Conservation (phyloP, 352 stramenopile species). For the Globisporangium orthogonon region DNA sequence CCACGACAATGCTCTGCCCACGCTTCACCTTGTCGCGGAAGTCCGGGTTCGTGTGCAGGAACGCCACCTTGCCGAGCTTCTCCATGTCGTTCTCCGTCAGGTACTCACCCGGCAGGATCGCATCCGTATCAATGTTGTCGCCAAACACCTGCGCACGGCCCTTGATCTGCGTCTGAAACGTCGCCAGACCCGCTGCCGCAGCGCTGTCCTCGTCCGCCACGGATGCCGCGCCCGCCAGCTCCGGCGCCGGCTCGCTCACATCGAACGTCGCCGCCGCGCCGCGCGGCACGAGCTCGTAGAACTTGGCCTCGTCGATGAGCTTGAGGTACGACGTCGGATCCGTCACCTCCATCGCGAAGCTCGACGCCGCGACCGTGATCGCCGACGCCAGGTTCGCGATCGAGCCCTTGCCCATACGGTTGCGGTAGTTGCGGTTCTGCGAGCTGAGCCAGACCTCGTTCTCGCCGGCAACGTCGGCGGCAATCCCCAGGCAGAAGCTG, state of each 20-base stretch:
- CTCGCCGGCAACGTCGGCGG: slow-evolving; percentile 72
- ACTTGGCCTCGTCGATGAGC: slow-evolving; percentile 68
- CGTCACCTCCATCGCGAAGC: slow-evolving; percentile 76
- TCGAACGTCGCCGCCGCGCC: slow-evolving; percentile 32
- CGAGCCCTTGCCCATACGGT: slow-evolving; percentile 81
- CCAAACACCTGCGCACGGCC: slow-evolving; percentile 74
- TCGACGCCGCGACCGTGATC: slow-evolving; percentile 77
- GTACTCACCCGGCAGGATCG: slow-evolving; percentile 66
- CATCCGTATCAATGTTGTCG: slow-evolving; percentile 87
- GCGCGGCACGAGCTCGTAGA: slow-evolving; percentile 51
- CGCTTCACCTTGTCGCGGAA: slow-evolving; percentile 75
- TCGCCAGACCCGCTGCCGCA: slow-evolving; percentile 38
- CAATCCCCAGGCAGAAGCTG: slow-evolving; percentile 80
- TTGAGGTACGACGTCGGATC: slow-evolving; percentile 67
- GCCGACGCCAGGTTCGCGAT: slow-evolving; percentile 81
- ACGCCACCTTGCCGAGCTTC: slow-evolving; percentile 72
- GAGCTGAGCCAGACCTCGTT: slow-evolving; percentile 80
- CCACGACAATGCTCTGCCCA: slow-evolving; percentile 71
- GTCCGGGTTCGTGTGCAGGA: slow-evolving; percentile 82
- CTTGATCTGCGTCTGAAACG: slow-evolving; percentile 22
- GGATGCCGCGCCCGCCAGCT: slow-evolving; percentile 30
- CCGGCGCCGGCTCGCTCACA: slow-evolving; percentile 43
- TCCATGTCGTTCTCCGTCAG: slow-evolving; percentile 85
- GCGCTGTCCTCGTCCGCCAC: slow-evolving; percentile 46
- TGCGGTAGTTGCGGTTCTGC: slow-evolving; percentile 87